Evolutionary conservation across 2,329 filamentous ascomycete genomes (phyloP).

Genomic region (Cytospora paraplurivora): DNA sequence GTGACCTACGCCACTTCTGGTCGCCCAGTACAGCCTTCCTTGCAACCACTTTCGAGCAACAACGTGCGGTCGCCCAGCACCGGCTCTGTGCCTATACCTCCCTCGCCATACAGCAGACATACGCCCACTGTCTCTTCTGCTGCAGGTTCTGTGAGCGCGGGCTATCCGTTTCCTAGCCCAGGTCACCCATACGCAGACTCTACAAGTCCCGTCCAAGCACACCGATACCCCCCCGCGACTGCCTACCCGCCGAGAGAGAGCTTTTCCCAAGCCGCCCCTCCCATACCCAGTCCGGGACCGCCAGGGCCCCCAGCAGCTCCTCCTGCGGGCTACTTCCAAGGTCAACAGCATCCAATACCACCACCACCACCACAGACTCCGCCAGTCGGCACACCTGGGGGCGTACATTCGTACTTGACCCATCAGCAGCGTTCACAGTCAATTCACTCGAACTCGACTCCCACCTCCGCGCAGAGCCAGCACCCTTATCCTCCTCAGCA

Average conservation of each 20-base stretch:
- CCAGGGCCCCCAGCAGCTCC: conserved; percentile 33
- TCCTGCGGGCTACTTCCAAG: conserved; percentile 29
- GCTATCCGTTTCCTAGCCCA: conserved; percentile 52
- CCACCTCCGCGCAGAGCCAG: conserved; percentile 64
- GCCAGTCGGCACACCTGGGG: conserved; percentile 48
- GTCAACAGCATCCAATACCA: conserved; percentile 41
- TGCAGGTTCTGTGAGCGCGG: conserved; percentile 47
- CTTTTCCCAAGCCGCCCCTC: conserved; percentile 44
- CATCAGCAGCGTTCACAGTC: conserved; percentile 57
- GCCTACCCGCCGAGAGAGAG: conserved; percentile 49
- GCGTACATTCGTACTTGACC: conserved; percentile 38
- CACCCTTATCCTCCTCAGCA: conserved; percentile 51
- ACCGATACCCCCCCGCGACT: conserved; percentile 52
- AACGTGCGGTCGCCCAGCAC: conserved; percentile 54
- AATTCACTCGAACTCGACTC: conserved; percentile 60
- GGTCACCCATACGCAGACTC: conserved; percentile 44
- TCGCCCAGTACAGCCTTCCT: conserved; percentile 47
- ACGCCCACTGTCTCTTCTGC: conserved; percentile 39
- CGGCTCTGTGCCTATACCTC: conserved; percentile 43
- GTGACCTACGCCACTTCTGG: conserved; percentile 40
- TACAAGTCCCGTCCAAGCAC: conserved; percentile 54
- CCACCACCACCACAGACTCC: conserved; percentile 51
- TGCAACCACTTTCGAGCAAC: conserved; percentile 48
- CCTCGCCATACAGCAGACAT: conserved; percentile 56
- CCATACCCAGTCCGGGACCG: conserved; percentile 34